Percentiles rank a stretch among this genome's conserved stretches.
Conservation (phyloP, 495 filamentous ascomycete species). For the Haplographium delicatum region DNA sequence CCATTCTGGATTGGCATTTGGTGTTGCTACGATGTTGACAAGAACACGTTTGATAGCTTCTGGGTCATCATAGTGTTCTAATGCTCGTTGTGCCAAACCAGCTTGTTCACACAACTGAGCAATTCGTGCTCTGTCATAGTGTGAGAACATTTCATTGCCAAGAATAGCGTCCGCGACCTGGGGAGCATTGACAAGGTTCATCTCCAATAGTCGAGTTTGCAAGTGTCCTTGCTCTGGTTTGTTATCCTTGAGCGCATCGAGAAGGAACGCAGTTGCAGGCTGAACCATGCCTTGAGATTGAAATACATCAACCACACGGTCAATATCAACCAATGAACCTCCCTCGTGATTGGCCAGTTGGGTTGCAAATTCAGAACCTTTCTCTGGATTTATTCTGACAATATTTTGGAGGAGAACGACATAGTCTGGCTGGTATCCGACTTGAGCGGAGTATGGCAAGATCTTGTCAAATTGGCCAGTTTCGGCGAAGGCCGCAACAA, state of each 20-base stretch:
- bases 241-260: conserved; percentile 92
- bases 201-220: conserved; percentile 92
- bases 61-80: conserved; percentile 92
- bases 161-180: conserved; percentile 98
- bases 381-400: conserved; percentile 69
- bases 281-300: conserved; percentile 96
- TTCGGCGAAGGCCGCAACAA: conserved; percentile 90
- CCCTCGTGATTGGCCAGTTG: conserved; percentile 79
- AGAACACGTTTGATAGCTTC: conserved; percentile 83
- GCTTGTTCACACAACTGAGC: conserved; percentile 89
- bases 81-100: conserved; percentile 75
- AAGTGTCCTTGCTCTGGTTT: conserved; percentile 88
- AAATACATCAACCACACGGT: conserved; percentile 96
- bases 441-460: conserved; percentile 77
- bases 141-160: conserved; percentile 93
- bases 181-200: conserved; percentile 94
- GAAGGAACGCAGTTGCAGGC: conserved; percentile 91
- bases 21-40: conserved; percentile 69
- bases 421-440: conserved; percentile 87
- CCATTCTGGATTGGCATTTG: conserved; percentile 85
- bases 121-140: conserved; percentile 88
- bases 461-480: conserved; percentile 96
- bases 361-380: conserved; percentile 89
- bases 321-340: conserved; percentile 83
- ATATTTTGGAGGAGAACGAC: conserved; percentile 81